A percentile compares a stretch with the other conserved stretches of the same genome.
Conservation (phyloP, 2,329 filamentous ascomycete genomes). For the Ceratocystis papillata region DNA sequence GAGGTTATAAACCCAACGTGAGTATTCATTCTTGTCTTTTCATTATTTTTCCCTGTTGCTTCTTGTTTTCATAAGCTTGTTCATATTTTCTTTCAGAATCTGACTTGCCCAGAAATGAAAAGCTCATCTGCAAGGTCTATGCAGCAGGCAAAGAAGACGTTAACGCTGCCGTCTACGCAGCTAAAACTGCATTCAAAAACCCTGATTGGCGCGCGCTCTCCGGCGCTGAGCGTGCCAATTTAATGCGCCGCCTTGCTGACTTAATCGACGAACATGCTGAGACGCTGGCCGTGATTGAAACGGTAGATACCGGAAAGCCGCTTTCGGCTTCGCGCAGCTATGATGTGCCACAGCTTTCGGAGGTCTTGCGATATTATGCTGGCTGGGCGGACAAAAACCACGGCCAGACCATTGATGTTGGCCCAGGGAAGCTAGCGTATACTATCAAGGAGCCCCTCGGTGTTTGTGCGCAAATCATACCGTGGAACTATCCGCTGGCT, state of each 20-base stretch:
- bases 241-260: slow-evolving; percentile 60
- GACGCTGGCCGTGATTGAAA: slow-evolving; percentile 46
- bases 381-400: slow-evolving; percentile 72
- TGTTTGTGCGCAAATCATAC: slow-evolving; percentile 66
- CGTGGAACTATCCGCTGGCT: slow-evolving; percentile 69
- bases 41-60: neutral
- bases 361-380: slow-evolving; percentile 60
- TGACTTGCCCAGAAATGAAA: slow-evolving; percentile 40
- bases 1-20: slow-evolving; percentile 60
- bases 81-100: neutral
- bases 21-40: slow-evolving; percentile 25
- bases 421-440: slow-evolving; percentile 60
- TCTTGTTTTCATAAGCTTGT: neutral
- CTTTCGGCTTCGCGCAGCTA: slow-evolving; percentile 54
- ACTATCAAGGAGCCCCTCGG: slow-evolving; percentile 66
- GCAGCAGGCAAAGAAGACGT: slow-evolving; percentile 57
- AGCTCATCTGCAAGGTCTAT: slow-evolving; percentile 59
- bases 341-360: slow-evolving; percentile 44
- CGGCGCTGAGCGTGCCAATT: slow-evolving; percentile 54
- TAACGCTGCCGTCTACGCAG: slow-evolving; percentile 57
- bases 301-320: slow-evolving; percentile 73
- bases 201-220: slow-evolving; percentile 57
- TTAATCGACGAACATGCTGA: slow-evolving; percentile 54
- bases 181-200: slow-evolving; percentile 55
- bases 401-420: slow-evolving; percentile 65